These are phyloP conservation scores for Pseudoperonospora humuli DNA, from an alignment of 352 stramenopile genomes.

Conservation along the genomic window DNA sequence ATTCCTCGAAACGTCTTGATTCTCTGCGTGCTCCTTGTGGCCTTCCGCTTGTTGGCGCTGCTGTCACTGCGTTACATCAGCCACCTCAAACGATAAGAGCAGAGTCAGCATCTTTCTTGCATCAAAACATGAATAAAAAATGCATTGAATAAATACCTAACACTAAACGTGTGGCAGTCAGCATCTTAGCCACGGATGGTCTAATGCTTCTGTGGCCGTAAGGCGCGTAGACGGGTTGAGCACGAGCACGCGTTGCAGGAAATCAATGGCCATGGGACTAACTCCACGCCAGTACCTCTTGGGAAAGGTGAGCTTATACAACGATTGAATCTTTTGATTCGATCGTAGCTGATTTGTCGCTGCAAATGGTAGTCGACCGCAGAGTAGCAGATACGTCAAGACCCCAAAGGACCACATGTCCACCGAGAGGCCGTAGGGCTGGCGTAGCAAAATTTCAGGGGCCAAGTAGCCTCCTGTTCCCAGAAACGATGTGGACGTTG, in stretches of 20 bases:
- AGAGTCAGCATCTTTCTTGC: too few relatives aligned
- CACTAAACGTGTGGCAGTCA: conserved; percentile 12
- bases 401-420: conserved; percentile 97
- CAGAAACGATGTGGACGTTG: conserved; percentile 61
- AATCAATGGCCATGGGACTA: conserved; percentile 46
- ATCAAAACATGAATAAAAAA: too few relatives aligned
- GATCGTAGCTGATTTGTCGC: conserved; percentile 49
- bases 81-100: conserved; percentile 36
- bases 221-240: conserved; percentile 44
- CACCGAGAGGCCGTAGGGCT: conserved; percentile 92
- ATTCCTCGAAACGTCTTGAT: conserved; percentile 6
- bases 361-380: conserved; percentile 84
- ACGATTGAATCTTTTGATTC: conserved; percentile 48
- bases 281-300: conserved; percentile 69
- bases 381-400: conserved; percentile 95
- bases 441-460: conserved; percentile 94
- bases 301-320: conserved; percentile 67
- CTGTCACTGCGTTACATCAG: conserved; percentile 43
- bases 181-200: conserved; percentile 40
- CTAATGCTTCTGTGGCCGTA: conserved; percentile 44
- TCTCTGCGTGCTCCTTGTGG: conserved; percentile 9
- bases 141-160: conserved; percentile 32
- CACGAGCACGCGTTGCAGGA: conserved; percentile 51
- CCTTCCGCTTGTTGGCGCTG: conserved; percentile 22
- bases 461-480: conserved; percentile 92